phyloP scores from a whole-genome alignment of 768 basidiomycete genomes.

The Amanita jacksonii region DNA sequence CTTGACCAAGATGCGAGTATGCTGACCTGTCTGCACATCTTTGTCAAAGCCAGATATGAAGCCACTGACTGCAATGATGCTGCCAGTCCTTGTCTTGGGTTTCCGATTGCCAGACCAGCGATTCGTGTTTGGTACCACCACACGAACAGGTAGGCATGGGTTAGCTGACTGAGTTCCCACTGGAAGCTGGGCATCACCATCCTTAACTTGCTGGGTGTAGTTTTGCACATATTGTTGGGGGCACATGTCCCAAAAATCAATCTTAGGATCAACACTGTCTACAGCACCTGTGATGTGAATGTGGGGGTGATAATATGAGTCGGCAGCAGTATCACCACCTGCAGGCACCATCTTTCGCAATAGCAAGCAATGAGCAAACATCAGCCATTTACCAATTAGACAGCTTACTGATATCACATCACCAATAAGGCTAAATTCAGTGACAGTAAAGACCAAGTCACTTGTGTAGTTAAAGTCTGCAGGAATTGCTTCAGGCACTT shows the following conservation, averaged over 20 bases:
- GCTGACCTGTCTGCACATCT: background rate
- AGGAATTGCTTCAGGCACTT: background rate
- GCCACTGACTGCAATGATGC: background rate
- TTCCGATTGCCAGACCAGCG: background rate
- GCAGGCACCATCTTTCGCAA: background rate
- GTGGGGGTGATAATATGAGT: background rate
- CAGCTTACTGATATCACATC: background rate
- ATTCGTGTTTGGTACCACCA: background rate
- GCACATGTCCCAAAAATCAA: background rate
- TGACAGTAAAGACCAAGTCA: background rate
- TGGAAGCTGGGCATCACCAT: no score
- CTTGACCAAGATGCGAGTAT: background rate
- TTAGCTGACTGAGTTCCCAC: background rate
- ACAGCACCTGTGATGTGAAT: background rate
- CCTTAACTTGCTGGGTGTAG: no score
- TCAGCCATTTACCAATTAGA: no score
- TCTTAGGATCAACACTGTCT: background rate
- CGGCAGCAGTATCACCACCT: background rate
- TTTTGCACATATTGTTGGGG: background rate
- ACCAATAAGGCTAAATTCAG: no score
- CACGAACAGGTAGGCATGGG: background rate
- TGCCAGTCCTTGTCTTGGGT: background rate
- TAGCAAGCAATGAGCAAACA: background rate
- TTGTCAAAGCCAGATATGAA: background rate
- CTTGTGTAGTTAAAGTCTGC: background rate